Conservation (phyloP, 2,329 filamentous ascomycete species). For the Hysterium pulicare region DNA sequence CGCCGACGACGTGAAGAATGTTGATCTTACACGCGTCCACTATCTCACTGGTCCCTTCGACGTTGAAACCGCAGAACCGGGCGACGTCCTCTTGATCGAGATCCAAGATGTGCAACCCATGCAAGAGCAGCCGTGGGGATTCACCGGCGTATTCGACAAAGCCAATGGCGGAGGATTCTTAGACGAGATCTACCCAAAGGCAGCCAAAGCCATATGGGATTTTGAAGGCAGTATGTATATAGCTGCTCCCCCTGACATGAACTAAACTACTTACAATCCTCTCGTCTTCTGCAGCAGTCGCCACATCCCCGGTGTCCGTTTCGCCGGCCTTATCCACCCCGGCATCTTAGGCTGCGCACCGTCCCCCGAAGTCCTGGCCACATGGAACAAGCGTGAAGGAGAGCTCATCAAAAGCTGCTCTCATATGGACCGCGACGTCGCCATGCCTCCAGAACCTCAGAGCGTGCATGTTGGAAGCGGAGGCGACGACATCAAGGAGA, state of each 20-base stretch:
- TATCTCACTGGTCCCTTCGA: slow-evolving; percentile 90
- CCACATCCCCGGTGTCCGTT: slow-evolving; percentile 71
- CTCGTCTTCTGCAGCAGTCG: slow-evolving; percentile 79
- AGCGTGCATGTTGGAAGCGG: slow-evolving; percentile 72
- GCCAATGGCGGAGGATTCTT: slow-evolving; percentile 85
- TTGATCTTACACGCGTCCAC: slow-evolving; percentile 80
- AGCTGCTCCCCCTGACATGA: too few species aligned
- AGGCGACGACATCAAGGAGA: slow-evolving; percentile 56
- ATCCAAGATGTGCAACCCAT: slow-evolving; percentile 93
- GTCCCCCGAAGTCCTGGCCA: slow-evolving; percentile 69
- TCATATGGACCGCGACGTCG: slow-evolving; percentile 67
- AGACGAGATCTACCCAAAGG: slow-evolving; percentile 80
- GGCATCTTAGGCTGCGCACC: slow-evolving; percentile 90
- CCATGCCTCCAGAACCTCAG: slow-evolving; percentile 68
- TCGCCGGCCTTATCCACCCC: slow-evolving; percentile 85
- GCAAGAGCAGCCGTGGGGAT: slow-evolving; percentile 83
- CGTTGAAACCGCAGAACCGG: slow-evolving; percentile 77
- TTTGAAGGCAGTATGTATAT: slow-evolving; percentile 67
- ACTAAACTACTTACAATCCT: too few species aligned
- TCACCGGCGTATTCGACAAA: slow-evolving; percentile 77
- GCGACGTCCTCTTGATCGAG: slow-evolving; percentile 80
- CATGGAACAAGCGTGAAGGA: slow-evolving; percentile 80
- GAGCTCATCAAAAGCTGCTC: slow-evolving; percentile 70
- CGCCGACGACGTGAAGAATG: slow-evolving; percentile 81
- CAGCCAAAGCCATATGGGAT: slow-evolving; percentile 76